Evolutionary conservation across 1,139 yeast genomes (phyloP), one percentile per base, ranked within the genome.

Genomic region (Taphrina communis): DNA sequence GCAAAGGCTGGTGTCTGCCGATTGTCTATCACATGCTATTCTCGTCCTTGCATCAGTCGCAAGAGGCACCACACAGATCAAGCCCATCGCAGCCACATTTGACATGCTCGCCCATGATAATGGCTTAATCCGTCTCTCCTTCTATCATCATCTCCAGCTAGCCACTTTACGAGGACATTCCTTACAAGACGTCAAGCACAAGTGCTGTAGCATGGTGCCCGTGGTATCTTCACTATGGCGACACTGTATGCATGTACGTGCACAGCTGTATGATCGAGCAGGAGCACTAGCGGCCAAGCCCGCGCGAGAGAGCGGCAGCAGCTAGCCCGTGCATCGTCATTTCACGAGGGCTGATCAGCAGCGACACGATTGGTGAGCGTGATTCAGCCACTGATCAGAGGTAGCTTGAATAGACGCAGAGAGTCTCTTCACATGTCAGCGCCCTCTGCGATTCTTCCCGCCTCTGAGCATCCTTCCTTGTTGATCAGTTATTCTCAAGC

Each of bases 301-400:
- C 4, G 31, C 31, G 31, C 31, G 31, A 25, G 31, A 25, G 2
- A 25, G 31, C 4, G 4, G 31, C 31, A 25, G 31, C 31, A 25
- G 31, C 31, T 25, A 25, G 31, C 31, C 31, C 31, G 31, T 25
- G 31, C 31, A 25, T 2, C 31, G 31, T 25, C 31, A 25, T 25
- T 25, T 25, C 31, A 39, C 42, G 51, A 17, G 12, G 53, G 53
- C 53, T 50, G 53, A 21, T 1, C 36, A 2, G 36, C 9, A 21
- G 35, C 36, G 6, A 50, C 36, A 50, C 53, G 53, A 50, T 50
- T 50, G 53, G 53, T 50, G 53, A 50, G 53, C 53, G 36, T 50
- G 53, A 4, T 44, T 11, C 48, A 44, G 48, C 48, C 48, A 44
- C 48, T 6, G n/a, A 44, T 44, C 19, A 44, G 19, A n/a, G 19